Evolutionary conservation across 2,329 filamentous ascomycete species (phyloP).

Genomic region (Colletotrichum truncatum): DNA sequence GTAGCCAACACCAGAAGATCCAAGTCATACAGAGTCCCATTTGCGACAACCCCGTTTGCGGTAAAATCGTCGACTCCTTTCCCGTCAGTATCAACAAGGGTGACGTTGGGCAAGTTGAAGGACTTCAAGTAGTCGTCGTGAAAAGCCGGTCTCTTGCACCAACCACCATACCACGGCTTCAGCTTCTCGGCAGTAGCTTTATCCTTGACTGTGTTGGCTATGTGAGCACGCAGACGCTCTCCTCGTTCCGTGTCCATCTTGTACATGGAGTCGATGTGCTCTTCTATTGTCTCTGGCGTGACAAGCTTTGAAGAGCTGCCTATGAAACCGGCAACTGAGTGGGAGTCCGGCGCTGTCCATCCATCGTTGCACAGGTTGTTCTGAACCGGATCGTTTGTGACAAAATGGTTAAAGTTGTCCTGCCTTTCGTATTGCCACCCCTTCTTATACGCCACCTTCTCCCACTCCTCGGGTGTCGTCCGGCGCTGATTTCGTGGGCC

Average conservation of each 20-base stretch:
- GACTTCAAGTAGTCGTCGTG: slow-evolving; percentile 65
- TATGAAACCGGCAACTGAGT: slow-evolving; percentile 45
- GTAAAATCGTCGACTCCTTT: slow-evolving; percentile 58
- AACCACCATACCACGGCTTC: slow-evolving; percentile 67
- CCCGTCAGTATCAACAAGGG: slow-evolving; percentile 67
- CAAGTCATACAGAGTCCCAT: slow-evolving; percentile 54
- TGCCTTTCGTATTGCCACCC: slow-evolving; percentile 57
- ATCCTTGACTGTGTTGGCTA: slow-evolving; percentile 59
- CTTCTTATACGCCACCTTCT: slow-evolving; percentile 39
- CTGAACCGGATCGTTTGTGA: slow-evolving; percentile 43
- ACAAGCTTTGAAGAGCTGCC: slow-evolving; percentile 53
- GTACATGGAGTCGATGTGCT: slow-evolving; percentile 50
- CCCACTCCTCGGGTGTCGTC: slow-evolving; percentile 50
- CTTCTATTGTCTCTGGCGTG: slow-evolving; percentile 39
- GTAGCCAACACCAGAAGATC: slow-evolving; percentile 50
- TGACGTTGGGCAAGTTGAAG: slow-evolving; percentile 68
- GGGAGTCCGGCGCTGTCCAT: slow-evolving; percentile 51
- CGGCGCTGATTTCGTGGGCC: slow-evolving; percentile 45
- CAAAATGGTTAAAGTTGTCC: slow-evolving; percentile 47
- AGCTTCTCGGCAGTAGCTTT: slow-evolving; percentile 57
- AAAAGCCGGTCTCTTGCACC: slow-evolving; percentile 71
- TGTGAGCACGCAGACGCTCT: slow-evolving; percentile 53
- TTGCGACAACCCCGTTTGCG: slow-evolving; percentile 50
- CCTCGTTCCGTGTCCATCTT: slow-evolving; percentile 52
- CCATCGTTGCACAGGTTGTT: slow-evolving; percentile 56